Base-by-base conservation (phyloP, 192 early-diverging fungal species). In the Dissophora ornata region DNA sequence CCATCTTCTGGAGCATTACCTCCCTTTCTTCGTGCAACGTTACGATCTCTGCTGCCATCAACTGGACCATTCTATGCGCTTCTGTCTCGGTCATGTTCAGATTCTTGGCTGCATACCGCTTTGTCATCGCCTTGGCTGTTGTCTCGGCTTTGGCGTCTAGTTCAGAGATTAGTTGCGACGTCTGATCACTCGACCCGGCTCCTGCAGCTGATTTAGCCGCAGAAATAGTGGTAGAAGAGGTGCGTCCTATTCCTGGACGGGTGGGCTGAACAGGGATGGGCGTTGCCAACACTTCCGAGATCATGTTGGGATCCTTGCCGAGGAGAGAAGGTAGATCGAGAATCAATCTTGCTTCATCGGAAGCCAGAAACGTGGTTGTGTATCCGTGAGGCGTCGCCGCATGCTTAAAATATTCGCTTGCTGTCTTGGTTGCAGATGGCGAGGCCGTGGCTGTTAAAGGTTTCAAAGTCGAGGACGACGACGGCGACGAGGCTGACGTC, bases 51-150 rank as follows among this genome's bases (percentile, higher is more conserved):
- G 40, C 57, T 7, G 71, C 71, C 62, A 75, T 60, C 30, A 75
- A 28, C n/a, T 66, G 71, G 7, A 75, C 71, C 71, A 75, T 75
- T 7, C 62, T 28, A 18, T 75, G 71, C 1, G 71, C 71, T 30
- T 75, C 71, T 2, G 71, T 75, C 57, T 75, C 71, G 0, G 71
- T 75, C 63, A 75, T 75, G 51, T 75, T 75, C 19, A 75, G 21
- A 16, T 75, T 75, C 63, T 75, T 75, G 44, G 57, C 61, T 4
- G 62, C 36, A 55, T 75, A 66, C 15, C 63, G 71, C 51, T 75
- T 53, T 15, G 71, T 75, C 71, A 75, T 75, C 3, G 62, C 71
- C 44, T 75, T 56, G 4, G 71, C 71, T 25, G 71, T 55, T 21
- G 32, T 2, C 12, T 61, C 57, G 2, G 71, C 71, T 49, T 74